Evolutionary conservation across 192 early-diverging fungal genomes (phyloP).

Genomic region (Coemansia sp.): DNA sequence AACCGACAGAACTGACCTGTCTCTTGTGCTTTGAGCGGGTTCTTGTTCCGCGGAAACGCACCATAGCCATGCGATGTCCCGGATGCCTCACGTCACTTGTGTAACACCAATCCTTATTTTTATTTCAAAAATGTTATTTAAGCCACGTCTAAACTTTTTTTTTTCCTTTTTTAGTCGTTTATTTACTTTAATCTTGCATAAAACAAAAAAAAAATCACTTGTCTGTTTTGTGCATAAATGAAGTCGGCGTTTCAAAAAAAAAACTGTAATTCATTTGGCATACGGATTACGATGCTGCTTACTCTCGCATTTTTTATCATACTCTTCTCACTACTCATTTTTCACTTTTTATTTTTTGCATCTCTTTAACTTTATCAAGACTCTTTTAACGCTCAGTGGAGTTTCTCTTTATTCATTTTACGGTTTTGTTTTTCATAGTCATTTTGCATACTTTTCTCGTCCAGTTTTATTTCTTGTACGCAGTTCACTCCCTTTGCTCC

Average conservation of each 20-base stretch:
- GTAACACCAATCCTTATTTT: neutral
- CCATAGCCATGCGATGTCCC: constrained; percentile 26
- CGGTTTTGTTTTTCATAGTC: too few relatives aligned
- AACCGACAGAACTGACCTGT: constrained; percentile 7
- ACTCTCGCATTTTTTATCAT: neutral
- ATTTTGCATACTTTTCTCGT: too few relatives aligned
- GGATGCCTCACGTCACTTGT: constrained; percentile 10
- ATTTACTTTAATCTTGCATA: neutral
- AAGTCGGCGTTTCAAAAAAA: neutral
- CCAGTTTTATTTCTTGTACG: too few relatives aligned
- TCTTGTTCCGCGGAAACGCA: constrained; percentile 14
- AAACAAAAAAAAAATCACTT: too few relatives aligned
- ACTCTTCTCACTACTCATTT: too few relatives aligned
- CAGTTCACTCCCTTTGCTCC: too few relatives aligned
- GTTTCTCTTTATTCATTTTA: too few relatives aligned
- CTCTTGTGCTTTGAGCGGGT: constrained; percentile 45
- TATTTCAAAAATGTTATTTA: neutral
- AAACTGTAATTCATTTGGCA: too few relatives aligned
- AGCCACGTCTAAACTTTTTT: neutral
- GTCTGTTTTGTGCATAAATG: neutral
- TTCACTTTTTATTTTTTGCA: too few relatives aligned
- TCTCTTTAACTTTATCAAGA: too few relatives aligned
- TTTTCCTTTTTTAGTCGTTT: neutral
- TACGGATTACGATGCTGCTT: too few relatives aligned
- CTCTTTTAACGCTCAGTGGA: too few relatives aligned